phyloP scores from a whole-genome alignment of 176 grass and related monocot genomes.

The Bonia amplexicaulis region DNA sequence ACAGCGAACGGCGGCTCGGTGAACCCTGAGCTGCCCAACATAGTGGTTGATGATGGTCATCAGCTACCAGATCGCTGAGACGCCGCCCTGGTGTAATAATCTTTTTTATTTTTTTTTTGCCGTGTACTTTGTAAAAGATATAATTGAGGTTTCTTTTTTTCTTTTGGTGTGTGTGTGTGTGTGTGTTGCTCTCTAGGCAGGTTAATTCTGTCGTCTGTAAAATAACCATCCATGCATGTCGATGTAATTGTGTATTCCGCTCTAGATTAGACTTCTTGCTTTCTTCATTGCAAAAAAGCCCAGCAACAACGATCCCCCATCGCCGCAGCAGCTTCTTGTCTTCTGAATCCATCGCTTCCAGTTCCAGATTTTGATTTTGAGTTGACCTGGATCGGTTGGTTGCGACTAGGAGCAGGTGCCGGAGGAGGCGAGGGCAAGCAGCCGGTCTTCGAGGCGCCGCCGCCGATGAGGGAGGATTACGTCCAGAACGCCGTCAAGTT shows the following conservation, averaged over 20 bases:
- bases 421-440: slow-evolving; percentile 1
- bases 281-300: neutral
- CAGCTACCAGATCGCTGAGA: slow-evolving; percentile 43
- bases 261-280: neutral
- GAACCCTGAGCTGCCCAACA: slow-evolving; percentile 26
- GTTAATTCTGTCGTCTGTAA: neutral
- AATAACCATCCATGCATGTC: neutral
- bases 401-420: neutral
- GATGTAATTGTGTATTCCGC: neutral
- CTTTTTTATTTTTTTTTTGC: neutral
- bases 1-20: neutral
- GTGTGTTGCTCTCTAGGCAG: neutral
- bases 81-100: neutral
- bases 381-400: neutral
- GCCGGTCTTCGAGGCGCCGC: slow-evolving; percentile 32
- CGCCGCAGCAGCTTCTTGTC: neutral
- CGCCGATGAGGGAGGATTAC: slow-evolving; percentile 78
- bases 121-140: neutral
- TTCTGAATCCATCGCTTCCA: neutral
- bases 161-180: neutral
- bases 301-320: neutral
- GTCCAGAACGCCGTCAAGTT: slow-evolving; percentile 93
- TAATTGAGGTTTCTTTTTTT: neutral
- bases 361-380: neutral
- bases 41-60: slow-evolving; percentile 33